A percentile compares a stretch with the other conserved stretches of the same genome.
Conservation (phyloP, 73 alveolate species). For the Effrenium voratum region DNA sequence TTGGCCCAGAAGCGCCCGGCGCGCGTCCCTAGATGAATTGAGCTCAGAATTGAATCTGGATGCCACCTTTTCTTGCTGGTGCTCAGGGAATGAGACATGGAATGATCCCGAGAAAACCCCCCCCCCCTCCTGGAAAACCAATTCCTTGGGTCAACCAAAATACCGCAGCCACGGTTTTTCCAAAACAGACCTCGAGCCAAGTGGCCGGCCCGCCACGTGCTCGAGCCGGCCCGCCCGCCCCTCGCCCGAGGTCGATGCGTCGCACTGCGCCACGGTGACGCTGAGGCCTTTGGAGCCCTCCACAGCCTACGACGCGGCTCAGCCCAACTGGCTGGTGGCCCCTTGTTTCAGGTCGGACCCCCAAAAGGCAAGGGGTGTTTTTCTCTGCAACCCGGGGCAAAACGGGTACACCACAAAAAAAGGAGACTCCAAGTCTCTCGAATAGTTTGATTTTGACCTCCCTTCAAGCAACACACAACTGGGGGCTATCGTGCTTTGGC, state of each 20-base stretch:
- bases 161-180: background rate
- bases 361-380: background rate
- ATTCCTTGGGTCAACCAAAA: background rate
- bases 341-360: background rate
- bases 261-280: slow-evolving; percentile 14
- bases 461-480: too few species aligned
- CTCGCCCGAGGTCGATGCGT: slow-evolving; percentile 10
- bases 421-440: too few species aligned
- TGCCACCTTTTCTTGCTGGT: too few species aligned
- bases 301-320: slow-evolving; percentile 41
- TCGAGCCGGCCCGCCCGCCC: background rate
- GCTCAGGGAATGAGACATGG: background rate
- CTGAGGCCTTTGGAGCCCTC: slow-evolving; percentile 29
- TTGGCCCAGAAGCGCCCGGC: too few species aligned
- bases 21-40: too few species aligned
- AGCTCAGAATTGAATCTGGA: too few species aligned
- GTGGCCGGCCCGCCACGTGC: background rate
- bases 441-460: too few species aligned
- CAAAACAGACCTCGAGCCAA: background rate
- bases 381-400: background rate
- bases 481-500: too few species aligned
- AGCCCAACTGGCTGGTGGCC: background rate
- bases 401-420: too few species aligned
- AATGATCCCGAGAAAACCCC: background rate
- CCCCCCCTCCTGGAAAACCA: background rate